phyloP scores from a whole-genome alignment of 331 rosid genomes.

The Pyracantha coccinea region DNA sequence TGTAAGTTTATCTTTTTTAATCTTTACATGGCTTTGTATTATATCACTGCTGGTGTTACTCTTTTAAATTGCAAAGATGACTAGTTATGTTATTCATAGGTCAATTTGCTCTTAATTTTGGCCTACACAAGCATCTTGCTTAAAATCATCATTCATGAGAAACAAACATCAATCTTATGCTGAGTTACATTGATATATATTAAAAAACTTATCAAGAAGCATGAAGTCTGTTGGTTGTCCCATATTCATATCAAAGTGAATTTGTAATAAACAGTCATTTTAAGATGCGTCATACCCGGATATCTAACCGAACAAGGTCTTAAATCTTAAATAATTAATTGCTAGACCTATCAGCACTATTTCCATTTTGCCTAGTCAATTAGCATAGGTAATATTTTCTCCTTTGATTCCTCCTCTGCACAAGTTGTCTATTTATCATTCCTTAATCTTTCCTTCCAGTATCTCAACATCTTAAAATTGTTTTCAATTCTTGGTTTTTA shows the following conservation, averaged over 20 bases:
- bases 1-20: slow-evolving; percentile 56
- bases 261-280: not conserved
- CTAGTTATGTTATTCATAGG: not conserved
- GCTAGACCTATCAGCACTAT: not conserved
- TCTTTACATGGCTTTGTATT: slow-evolving; percentile 6
- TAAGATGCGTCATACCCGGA: not conserved
- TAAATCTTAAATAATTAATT: not conserved
- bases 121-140: not conserved
- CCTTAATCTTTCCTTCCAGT: not conserved
- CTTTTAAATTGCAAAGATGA: not conserved
- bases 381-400: not conserved
- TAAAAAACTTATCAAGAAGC: not conserved
- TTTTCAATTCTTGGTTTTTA: not conserved
- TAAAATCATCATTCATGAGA: not conserved
- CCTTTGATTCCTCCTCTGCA: not conserved
- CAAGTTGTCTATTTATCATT: not conserved
- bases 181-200: not conserved
- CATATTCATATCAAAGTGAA: not conserved
- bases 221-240: not conserved
- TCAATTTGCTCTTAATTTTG: not conserved
- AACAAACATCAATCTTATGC: not conserved
- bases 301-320: not conserved
- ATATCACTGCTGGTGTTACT: slow-evolving; percentile 10
- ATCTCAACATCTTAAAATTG: not conserved
- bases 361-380: not conserved